Base-by-base conservation (phyloP, 805 yeast genomes). In the Saccharomycopsis vini region DNA sequence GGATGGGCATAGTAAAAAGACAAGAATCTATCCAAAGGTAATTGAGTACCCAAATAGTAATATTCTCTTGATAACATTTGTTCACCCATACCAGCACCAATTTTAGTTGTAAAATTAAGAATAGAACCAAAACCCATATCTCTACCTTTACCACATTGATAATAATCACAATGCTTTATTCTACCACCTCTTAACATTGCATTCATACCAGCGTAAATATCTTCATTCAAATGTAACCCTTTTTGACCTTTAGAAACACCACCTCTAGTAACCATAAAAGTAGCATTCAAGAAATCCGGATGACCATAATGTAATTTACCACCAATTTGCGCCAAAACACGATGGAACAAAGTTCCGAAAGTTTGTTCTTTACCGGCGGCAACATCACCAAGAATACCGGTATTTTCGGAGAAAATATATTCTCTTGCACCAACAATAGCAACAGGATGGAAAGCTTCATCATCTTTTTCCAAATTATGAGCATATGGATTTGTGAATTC, bases 21-120 rank as follows among this genome's bases (percentile, higher is more conserved):
- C 42, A 90, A 63, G 64, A 90, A 89, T 39, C 96, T 64, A 59
- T 90, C 97, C 36, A 89, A 69, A 2, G 96, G 95, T 43, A 90
- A 66, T 54, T 79, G 86, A 2, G 95, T 86, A 1, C 97, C 97
- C 48, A 90, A 62, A 61, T 85, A 87, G 60, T 81, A 90, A 62
- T 89, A 87, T 56, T 90, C 97, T 56, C 97, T 72, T 4, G 95
- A 86, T 28, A 90, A 64, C 61, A 89, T 73, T 61, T 90, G 97
- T 59, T 90, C 97, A 6, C 97, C 97, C 97, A 90, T 90, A 40
- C 97, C 97, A 35, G 95, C 92, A 2, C 97, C 97, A 58, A 90
- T 89, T 64, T 90, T 90, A 2, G 95, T 82, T 0, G 96, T 90
- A 66, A 90, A 90, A 58, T 89, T 90, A 53, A 90, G 68, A 52